Evolutionary conservation across 2,329 filamentous ascomycete genomes (phyloP).

Genomic region (Akanthomyces uredinophilus): DNA sequence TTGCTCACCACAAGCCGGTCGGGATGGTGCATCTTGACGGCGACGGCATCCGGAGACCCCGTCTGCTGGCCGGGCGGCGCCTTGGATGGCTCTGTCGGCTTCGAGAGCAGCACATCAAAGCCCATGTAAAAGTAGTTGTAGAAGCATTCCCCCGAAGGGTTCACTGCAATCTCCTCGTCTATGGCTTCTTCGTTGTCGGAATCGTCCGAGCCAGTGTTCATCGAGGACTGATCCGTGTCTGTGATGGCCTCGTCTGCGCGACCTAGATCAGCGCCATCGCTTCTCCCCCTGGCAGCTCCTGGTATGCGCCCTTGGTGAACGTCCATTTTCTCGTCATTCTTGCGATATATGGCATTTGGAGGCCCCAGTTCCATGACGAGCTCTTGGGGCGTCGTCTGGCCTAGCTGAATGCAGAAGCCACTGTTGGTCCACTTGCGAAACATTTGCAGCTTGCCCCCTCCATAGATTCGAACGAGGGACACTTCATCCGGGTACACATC

Average conservation of each 20-base stretch:
- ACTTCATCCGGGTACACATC: constrained; percentile 86
- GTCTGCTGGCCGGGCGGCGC: constrained; percentile 45
- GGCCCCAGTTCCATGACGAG: constrained; percentile 85
- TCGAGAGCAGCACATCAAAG: constrained; percentile 88
- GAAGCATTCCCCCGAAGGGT: constrained; percentile 70
- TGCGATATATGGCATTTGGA: constrained; percentile 89
- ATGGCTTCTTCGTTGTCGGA: constrained; percentile 53
- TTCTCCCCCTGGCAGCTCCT: constrained; percentile 46
- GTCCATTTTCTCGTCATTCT: constrained; percentile 81
- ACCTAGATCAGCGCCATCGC: constrained; percentile 38
- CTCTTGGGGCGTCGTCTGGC: constrained; percentile 87
- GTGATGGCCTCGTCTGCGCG: constrained; percentile 51
- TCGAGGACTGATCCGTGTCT: constrained; percentile 72
- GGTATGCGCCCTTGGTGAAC: constrained; percentile 65
- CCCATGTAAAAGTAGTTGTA: constrained; percentile 97
- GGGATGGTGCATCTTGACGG: constrained; percentile 39
- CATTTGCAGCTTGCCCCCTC: constrained; percentile 73
- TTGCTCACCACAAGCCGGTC: constrained; percentile 82
- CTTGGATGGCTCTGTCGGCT: constrained; percentile 60
- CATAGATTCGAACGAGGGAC: constrained; percentile 71
- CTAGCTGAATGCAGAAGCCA: constrained; percentile 67
- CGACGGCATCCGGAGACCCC: constrained; percentile 21
- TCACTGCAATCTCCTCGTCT: constrained; percentile 49
- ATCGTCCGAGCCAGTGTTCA: constrained; percentile 66
- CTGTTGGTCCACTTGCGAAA: constrained; percentile 63